Evolutionary conservation across 192 early-diverging fungal species (phyloP).

Genomic region (Coemansia sp.): DNA sequence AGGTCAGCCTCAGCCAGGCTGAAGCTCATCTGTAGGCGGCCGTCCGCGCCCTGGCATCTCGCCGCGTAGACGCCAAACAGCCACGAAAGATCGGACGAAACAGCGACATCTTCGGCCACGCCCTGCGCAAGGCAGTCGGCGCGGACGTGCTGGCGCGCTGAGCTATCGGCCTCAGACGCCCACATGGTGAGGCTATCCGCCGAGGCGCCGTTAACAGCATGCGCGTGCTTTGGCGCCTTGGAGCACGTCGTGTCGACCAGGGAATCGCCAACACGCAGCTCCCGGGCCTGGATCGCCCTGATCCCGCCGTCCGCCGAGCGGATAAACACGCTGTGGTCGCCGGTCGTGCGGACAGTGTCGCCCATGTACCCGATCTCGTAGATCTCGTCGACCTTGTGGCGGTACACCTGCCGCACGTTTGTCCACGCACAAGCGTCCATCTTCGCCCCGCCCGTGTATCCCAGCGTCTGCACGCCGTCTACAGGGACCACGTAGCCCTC

Average conservation of each 20-base stretch:
- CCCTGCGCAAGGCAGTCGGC: constrained; percentile 12
- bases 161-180: neutral
- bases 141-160: constrained; percentile 7
- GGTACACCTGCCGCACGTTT: constrained; percentile 46
- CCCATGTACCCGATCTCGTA: constrained; percentile 47
- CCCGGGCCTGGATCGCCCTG: constrained; percentile 32
- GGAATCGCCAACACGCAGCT: constrained; percentile 39
- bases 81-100: constrained; percentile 12
- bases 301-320: constrained; percentile 18
- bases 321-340: constrained; percentile 54
- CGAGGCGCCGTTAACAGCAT: neutral
- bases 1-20: constrained; percentile 3
- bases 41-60: neutral
- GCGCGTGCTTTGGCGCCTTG: neutral
- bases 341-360: constrained; percentile 45
- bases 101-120: constrained; percentile 11
- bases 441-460: constrained; percentile 26
- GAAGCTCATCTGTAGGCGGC: constrained; percentile 10
- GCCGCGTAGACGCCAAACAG: constrained; percentile 36
- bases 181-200: constrained; percentile 8
- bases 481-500: constrained; percentile 46
- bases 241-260: constrained; percentile 46
- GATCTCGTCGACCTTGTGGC: constrained; percentile 47
- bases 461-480: constrained; percentile 44
- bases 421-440: constrained; percentile 41